Conservation (phyloP, 129 eudicot genomes). For the Pulicaria dysenterica region DNA sequence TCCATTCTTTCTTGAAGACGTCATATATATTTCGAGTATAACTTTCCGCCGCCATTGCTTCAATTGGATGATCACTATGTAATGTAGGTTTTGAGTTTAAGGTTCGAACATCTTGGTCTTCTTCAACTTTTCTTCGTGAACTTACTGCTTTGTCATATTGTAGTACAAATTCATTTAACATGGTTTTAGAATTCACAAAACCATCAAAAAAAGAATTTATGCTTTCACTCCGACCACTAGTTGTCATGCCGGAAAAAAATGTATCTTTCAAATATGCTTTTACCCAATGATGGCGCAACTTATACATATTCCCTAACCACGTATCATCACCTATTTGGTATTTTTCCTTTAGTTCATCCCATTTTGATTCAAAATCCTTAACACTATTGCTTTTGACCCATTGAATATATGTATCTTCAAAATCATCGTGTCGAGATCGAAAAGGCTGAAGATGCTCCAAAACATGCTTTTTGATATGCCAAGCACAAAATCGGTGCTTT, state of each 20-base stretch:
- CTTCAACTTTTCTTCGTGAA: neutral
- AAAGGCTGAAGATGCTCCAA: slow-evolving; percentile 3
- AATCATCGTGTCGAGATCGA: neutral
- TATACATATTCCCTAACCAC: slow-evolving; percentile 3
- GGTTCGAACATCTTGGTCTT: neutral
- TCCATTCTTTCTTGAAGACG: too few species aligned
- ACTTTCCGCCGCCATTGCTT: too few species aligned
- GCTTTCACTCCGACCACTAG: slow-evolving; percentile 9
- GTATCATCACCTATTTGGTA: neutral
- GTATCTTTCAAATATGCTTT: neutral
- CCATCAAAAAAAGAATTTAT: neutral
- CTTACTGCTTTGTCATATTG: too few species aligned
- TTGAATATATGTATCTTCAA: neutral
- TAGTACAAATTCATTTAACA: too few species aligned
- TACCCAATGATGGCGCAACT: slow-evolving; percentile 2
- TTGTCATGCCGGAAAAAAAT: neutral
- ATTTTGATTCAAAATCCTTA: neutral
- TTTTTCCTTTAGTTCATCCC: neutral
- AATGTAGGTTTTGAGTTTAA: neutral
- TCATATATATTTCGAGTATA: too few species aligned
- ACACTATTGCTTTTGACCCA: neutral
- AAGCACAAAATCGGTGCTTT: slow-evolving; percentile 6
- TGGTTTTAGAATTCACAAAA: neutral
- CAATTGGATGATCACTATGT: too few species aligned
- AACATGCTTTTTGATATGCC: slow-evolving; percentile 3